Evolutionary conservation across 768 basidiomycete genomes (phyloP), one percentile per base, ranked within the genome.

Genomic region (Lanmaoa rubissima): DNA sequence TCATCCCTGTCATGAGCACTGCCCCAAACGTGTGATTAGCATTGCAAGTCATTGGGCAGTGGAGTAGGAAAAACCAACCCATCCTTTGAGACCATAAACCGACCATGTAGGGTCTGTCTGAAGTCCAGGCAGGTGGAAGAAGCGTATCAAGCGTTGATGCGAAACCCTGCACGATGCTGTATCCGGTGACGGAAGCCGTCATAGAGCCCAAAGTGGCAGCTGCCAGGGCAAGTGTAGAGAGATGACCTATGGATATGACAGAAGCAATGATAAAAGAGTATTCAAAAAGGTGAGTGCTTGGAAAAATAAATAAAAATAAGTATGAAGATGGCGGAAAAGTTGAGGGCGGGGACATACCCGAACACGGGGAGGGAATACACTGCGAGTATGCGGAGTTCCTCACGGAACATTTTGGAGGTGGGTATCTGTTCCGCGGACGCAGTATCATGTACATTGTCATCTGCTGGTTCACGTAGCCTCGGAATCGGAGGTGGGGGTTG

Each of bases 61-160:
- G 41, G 21, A 28, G 32, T 24, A 31, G 19, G 16, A 21, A 43
- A 39, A 52, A 76, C 86, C 44, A 61, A 89, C 88, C 76, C 90
- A 92, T 94, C 60, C 94, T 78, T 70, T 95, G 93, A 10, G 88
- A 73, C 94, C 94, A 96, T 9, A 96, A 78, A 8, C 94, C 94
- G 12, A 98, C 92, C 12, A 92, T 78, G 16, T 87, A 75, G 0
- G 94, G 96, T 32, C 87, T 85, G 1, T 85, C 68, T 4, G 93
- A 94, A 0, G 97, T 95, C 94, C 92, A 99, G 16, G 96, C 94
- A 39, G 92, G 85, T 1, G 97, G 96, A 10, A 98, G 83, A 64
- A 99, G 81, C 0, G 95, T 95, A 70, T 99, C 97, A 19, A 99
- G 83, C 0, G 92, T 86, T 48, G 88, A 90, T 9, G 84, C 76